Evolutionary conservation across 78 protist species (phyloP).

Genomic region (Salpingoeca rosetta): DNA sequence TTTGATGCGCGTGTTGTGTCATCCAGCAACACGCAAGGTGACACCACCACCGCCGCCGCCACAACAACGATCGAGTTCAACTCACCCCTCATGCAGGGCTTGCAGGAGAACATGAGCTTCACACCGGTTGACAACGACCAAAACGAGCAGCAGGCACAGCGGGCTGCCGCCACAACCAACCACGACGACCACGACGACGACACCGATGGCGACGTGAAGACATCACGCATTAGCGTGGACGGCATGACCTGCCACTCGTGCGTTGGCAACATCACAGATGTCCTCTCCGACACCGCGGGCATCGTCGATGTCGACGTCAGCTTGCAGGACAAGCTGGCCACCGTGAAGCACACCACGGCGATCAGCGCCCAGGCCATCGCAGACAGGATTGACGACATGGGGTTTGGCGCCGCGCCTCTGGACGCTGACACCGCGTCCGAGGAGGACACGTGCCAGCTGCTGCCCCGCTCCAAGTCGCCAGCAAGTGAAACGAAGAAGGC

Average conservation of each 20-base stretch:
- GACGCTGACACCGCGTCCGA: not conserved
- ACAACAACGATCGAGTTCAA: too few relatives aligned
- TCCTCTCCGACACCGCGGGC: not conserved
- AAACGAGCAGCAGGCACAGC: too few relatives aligned
- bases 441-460: not conserved
- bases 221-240: not conserved
- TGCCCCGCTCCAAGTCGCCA: not conserved
- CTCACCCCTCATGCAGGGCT: too few relatives aligned
- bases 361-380: not conserved
- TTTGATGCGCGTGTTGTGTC: not conserved
- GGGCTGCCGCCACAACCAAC: too few relatives aligned
- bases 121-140: too few relatives aligned
- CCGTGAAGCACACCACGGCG: not conserved
- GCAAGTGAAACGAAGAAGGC: not conserved
- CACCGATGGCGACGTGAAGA: too few relatives aligned
- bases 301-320: not conserved
- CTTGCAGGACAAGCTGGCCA: not conserved
- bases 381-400: not conserved
- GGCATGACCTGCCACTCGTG: not conserved
- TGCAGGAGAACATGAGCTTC: too few relatives aligned
- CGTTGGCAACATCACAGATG: not conserved
- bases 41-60: too few relatives aligned
- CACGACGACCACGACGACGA: too few relatives aligned
- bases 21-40: too few relatives aligned
- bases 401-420: conserved; percentile 1